These are phyloP conservation scores for Trichoderma arundinaceum DNA, from an alignment of 2,329 filamentous ascomycete species.

Conservation along the genomic window DNA sequence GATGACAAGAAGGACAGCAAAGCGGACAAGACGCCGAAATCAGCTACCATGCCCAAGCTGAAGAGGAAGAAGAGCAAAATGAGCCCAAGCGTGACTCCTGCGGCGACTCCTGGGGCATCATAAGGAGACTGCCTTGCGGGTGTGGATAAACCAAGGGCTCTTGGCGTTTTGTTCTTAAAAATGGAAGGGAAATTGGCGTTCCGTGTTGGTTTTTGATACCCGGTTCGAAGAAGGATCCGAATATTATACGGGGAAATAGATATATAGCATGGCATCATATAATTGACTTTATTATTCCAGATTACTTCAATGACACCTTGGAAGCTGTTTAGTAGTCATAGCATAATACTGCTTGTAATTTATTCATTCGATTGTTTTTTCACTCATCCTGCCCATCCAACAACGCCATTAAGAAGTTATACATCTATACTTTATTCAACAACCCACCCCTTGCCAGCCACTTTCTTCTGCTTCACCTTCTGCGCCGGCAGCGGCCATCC, in stretches of 20 bases:
- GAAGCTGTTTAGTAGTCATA: background rate
- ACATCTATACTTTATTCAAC: constrained; percentile 54
- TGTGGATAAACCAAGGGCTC: background rate
- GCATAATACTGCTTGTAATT: constrained; percentile 6
- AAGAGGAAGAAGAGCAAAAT: constrained; percentile 58
- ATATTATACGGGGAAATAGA: constrained; percentile 7
- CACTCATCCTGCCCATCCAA: constrained; percentile 7
- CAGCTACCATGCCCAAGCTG: constrained; percentile 50
- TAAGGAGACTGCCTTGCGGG: background rate
- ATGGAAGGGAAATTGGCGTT: background rate
- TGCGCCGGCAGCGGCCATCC: constrained; percentile 88
- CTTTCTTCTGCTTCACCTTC: constrained; percentile 81
- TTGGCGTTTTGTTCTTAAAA: background rate
- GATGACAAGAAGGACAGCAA: constrained; percentile 55
- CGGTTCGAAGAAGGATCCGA: constrained; percentile 4
- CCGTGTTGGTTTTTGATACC: constrained; percentile 26
- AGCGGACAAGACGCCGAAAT: constrained; percentile 52
- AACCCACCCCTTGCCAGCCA: constrained; percentile 75
- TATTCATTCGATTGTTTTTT: constrained; percentile 2
- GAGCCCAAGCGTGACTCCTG: constrained; percentile 43
- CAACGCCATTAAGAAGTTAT: constrained; percentile 15
- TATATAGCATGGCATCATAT: background rate
- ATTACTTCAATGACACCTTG: background rate
- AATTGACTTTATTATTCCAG: background rate
- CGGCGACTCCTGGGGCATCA: constrained; percentile 39